phyloP scores from a whole-genome alignment of 2,329 filamentous ascomycete genomes.

The Orbilia ellipsospora region DNA sequence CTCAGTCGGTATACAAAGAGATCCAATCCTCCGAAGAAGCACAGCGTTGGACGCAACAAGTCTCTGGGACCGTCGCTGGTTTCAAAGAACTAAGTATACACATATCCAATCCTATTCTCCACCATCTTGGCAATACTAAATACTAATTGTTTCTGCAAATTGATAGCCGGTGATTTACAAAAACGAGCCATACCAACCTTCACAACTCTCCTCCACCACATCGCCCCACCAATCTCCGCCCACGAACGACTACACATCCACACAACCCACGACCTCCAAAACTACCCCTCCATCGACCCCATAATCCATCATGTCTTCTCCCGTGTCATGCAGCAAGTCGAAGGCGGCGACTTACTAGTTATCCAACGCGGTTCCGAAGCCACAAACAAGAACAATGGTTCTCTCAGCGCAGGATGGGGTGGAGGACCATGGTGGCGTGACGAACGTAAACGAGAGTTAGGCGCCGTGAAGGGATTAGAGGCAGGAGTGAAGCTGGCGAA shows the following conservation, averaged over 20 bases:
- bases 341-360: slow-evolving; percentile 93
- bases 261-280: slow-evolving; percentile 93
- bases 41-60: slow-evolving; percentile 93
- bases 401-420: slow-evolving; percentile 75
- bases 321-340: slow-evolving; percentile 98
- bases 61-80: slow-evolving; percentile 85
- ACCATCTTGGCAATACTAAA: too few relatives aligned
- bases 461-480: slow-evolving; percentile 79
- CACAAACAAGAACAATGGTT: slow-evolving; percentile 71
- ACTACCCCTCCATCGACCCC: slow-evolving; percentile 93
- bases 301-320: slow-evolving; percentile 92
- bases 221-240: slow-evolving; percentile 94
- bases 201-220: slow-evolving; percentile 90
- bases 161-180: slow-evolving; percentile 82
- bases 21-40: slow-evolving; percentile 97
- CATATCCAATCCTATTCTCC: background rate
- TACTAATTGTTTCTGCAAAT: slow-evolving; percentile 12
- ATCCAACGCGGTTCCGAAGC: slow-evolving; percentile 92
- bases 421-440: slow-evolving; percentile 96
- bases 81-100: slow-evolving; percentile 78
- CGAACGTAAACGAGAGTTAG: slow-evolving; percentile 76
- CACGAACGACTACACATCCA: slow-evolving; percentile 98
- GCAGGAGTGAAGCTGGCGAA: slow-evolving; percentile 93
- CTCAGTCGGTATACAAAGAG: slow-evolving; percentile 91
- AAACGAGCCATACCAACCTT: slow-evolving; percentile 92